phyloP scores from a whole-genome alignment of 805 yeast genomes.

The Nakazawaea pomicola region DNA sequence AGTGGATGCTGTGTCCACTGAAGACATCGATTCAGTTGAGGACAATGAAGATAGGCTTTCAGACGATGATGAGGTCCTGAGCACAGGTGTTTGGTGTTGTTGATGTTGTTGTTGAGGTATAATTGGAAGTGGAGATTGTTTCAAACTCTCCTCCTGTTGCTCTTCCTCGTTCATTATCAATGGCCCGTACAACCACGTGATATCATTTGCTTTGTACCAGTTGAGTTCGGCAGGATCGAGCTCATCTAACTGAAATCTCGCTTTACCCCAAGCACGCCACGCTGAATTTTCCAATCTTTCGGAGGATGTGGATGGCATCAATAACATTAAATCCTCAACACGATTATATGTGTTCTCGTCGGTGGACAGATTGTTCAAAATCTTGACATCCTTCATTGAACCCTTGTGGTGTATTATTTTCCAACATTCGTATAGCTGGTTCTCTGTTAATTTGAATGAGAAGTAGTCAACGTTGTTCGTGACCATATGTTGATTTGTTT shows the following conservation, averaged over 20 bases:
- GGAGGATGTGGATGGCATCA: conserved; percentile 29
- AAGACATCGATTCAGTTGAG: conserved; percentile 4
- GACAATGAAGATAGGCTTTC: conserved; percentile 10
- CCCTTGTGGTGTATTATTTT: conserved; percentile 30
- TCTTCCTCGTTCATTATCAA: conserved; percentile 20
- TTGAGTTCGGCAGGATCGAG: conserved; percentile 40
- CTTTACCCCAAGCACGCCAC: conserved; percentile 95
- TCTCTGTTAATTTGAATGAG: conserved; percentile 29
- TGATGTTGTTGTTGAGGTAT: background rate
- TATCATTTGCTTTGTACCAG: conserved; percentile 51
- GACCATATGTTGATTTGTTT: background rate
- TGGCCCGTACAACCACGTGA: conserved; percentile 54
- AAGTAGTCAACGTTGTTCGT: conserved; percentile 33
- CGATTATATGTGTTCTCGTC: conserved; percentile 17
- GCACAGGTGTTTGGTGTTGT: background rate
- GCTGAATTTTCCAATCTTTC: conserved; percentile 71
- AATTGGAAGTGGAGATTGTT: no score
- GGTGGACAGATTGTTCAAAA: conserved; percentile 22
- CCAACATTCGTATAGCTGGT: conserved; percentile 37
- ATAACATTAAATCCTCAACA: conserved; percentile 28
- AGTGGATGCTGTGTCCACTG: conserved; percentile 4
- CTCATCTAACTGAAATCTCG: conserved; percentile 50
- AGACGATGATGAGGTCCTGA: conserved; percentile 3
- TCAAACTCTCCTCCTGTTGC: background rate
- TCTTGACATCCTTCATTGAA: conserved; percentile 29